Evolutionary conservation across 2,329 filamentous ascomycete species (phyloP).

Genomic region (Penicillium sp.): DNA sequence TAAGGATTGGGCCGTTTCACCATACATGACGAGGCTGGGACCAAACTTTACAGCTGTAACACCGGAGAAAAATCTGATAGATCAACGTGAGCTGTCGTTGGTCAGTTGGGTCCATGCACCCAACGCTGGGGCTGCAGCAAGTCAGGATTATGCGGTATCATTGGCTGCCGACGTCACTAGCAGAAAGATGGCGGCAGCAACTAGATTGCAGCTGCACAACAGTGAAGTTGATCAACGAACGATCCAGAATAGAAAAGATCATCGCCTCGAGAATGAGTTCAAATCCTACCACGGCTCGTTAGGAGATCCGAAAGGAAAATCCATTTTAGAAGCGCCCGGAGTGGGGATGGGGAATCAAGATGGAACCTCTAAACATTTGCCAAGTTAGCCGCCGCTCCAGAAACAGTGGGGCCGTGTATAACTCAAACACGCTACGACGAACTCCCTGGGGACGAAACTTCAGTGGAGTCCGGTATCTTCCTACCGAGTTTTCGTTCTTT

Average conservation of each 20-base stretch:
- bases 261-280: background rate
- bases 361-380: constrained; percentile 5
- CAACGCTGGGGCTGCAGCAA: constrained; percentile 17
- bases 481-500: background rate
- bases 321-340: background rate
- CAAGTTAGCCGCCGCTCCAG: constrained; percentile 30
- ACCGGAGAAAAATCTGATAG: constrained; percentile 26
- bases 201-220: constrained; percentile 17
- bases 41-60: constrained; percentile 11
- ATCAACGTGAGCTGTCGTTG: constrained; percentile 32
- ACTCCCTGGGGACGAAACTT: constrained; percentile 10
- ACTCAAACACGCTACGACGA: constrained; percentile 37
- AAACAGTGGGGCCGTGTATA: constrained; percentile 27
- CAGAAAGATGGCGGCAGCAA: constrained; percentile 20
- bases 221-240: background rate
- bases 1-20: constrained; percentile 10
- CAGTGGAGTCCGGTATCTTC: background rate
- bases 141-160: constrained; percentile 4
- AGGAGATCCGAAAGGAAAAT: background rate
- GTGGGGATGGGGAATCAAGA: background rate
- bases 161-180: constrained; percentile 6
- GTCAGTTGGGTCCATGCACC: constrained; percentile 16
- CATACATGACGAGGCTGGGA: constrained; percentile 13
- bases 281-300: background rate
- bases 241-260: background rate